These are phyloP conservation scores for Theobroma cacao DNA, from an alignment of 345 rosid species.

Conservation along the genomic window DNA sequence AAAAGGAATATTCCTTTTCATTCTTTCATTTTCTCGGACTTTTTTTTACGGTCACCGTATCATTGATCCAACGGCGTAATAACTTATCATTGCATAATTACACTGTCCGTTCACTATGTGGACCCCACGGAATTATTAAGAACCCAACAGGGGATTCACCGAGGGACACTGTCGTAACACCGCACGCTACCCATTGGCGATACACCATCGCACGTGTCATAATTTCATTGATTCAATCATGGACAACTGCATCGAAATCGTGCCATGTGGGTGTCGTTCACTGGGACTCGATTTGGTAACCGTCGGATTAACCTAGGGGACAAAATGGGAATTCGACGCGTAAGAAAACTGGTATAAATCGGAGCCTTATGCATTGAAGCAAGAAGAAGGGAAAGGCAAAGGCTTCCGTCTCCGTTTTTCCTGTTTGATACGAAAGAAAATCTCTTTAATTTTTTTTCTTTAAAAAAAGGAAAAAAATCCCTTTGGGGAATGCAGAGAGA, in stretches of 20 bases:
- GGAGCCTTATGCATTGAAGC: background rate
- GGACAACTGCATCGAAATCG: background rate
- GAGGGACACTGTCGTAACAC: background rate
- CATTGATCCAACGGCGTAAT: background rate
- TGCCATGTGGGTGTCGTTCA: background rate
- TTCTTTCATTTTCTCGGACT: too few relatives aligned
- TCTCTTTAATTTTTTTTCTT: too few relatives aligned
- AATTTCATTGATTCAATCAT: background rate
- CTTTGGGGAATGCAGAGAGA: conserved; percentile 78
- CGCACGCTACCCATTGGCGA: too few relatives aligned
- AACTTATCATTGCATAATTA: background rate
- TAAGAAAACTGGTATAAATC: background rate
- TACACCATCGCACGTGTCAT: background rate
- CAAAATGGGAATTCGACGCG: background rate
- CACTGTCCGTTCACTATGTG: background rate
- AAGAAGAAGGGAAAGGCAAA: background rate
- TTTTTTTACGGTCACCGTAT: background rate
- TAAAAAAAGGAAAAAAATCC: background rate
- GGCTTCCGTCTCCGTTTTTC: background rate
- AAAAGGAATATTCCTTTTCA: background rate
- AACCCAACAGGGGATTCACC: background rate
- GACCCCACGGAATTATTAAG: conserved; percentile 1
- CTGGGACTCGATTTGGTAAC: background rate
- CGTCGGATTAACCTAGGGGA: background rate
- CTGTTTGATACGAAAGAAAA: too few relatives aligned